phyloP scores from a whole-genome alignment of 257 asterid species.

The Leptodermis oblonga region DNA sequence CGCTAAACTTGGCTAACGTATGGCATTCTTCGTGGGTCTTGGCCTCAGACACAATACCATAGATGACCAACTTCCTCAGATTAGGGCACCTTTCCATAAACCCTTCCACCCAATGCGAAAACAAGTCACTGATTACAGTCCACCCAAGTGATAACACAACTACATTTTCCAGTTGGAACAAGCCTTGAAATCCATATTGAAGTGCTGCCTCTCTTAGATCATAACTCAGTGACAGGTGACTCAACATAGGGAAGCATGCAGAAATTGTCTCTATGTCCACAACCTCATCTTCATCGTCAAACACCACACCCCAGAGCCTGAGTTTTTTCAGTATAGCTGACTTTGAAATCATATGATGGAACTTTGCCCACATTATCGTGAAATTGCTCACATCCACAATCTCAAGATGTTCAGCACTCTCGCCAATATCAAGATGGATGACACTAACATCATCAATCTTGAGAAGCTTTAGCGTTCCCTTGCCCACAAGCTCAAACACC shows the following conservation, averaged over 20 bases:
- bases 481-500: constrained; percentile 76
- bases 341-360: constrained; percentile 81
- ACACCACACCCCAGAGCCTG: constrained; percentile 89
- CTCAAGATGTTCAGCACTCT: constrained; percentile 75
- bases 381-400: constrained; percentile 86
- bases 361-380: constrained; percentile 89
- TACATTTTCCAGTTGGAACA: constrained; percentile 67
- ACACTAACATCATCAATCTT: constrained; percentile 91
- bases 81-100: constrained; percentile 71
- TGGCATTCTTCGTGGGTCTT: constrained; percentile 84
- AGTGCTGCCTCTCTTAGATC: constrained; percentile 70
- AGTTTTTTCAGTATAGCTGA: constrained; percentile 66
- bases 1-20: constrained; percentile 63
- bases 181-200: constrained; percentile 68
- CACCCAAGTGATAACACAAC: constrained; percentile 84
- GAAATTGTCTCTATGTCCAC: constrained; percentile 84
- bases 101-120: constrained; percentile 72
- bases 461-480: constrained; percentile 58
- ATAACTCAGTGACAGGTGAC: constrained; percentile 65
- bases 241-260: constrained; percentile 67
- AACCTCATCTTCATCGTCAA: constrained; percentile 89
- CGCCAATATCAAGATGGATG: constrained; percentile 88
- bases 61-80: constrained; percentile 67
- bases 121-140: constrained; percentile 69
- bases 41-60: constrained; percentile 83